These are phyloP conservation scores for Fusarium zealandicum DNA, from an alignment of 2,329 filamentous ascomycete genomes.

Conservation along the genomic window DNA sequence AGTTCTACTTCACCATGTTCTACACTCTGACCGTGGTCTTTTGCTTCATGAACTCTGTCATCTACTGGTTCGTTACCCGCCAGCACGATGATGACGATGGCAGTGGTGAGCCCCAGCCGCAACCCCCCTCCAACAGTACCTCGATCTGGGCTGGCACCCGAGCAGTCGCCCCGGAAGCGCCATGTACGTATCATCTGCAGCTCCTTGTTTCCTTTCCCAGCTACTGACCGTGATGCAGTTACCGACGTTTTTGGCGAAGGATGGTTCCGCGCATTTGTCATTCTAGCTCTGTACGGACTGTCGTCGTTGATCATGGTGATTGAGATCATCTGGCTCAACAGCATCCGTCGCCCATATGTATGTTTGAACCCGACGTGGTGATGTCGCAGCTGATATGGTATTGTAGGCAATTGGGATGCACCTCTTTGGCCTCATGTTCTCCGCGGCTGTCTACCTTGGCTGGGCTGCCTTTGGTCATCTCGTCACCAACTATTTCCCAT, in stretches of 20 bases:
- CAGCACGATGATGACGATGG: conserved; percentile 38
- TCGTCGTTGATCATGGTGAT: conserved; percentile 53
- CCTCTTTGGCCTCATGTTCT: conserved; percentile 50
- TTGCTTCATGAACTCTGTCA: conserved; percentile 57
- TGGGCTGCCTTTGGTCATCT: conserved; percentile 58
- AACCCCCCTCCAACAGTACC: conserved; percentile 14
- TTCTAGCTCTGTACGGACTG: conserved; percentile 56
- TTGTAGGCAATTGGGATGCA: conserved; percentile 55
- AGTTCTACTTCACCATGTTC: conserved; percentile 59
- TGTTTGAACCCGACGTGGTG: conserved; percentile 25
- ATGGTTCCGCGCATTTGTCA: conserved; percentile 55
- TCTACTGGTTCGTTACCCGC: conserved; percentile 57
- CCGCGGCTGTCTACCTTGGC: conserved; percentile 55
- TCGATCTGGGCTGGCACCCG: conserved; percentile 15
- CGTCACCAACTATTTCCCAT: conserved; percentile 54
- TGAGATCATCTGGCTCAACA: conserved; percentile 60
- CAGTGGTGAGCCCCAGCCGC: conserved; percentile 12
- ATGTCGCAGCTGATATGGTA: conserved; percentile 15
- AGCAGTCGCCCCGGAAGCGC: conserved; percentile 21
- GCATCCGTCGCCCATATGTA: conserved; percentile 60
- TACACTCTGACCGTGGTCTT: conserved; percentile 57
- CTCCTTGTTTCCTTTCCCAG: conserved; percentile 5
- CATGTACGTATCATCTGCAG: conserved; percentile 32
- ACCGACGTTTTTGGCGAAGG: conserved; percentile 58
- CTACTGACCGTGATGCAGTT: conserved; percentile 45